Base-by-base conservation (phyloP, 306 rosid genomes). In the Casuarina glauca region DNA sequence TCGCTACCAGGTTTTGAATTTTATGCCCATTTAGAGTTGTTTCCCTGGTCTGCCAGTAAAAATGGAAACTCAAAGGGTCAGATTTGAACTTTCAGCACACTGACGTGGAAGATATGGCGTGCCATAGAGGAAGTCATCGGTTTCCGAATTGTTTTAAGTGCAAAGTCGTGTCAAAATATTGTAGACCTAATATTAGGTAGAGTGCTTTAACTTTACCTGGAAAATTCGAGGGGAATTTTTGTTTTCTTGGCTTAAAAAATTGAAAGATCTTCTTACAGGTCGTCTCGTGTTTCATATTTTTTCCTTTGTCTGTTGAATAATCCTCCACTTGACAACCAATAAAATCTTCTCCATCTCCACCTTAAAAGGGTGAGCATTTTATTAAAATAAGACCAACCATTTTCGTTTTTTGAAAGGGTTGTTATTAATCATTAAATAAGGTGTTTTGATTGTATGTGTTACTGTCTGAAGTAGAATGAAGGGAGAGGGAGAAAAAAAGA, bases 151-250 rank as follows among this genome's bases (percentile, higher is more conserved):
- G 9, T 6, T 9, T 46, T 6, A 7, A 44, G 9, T 46, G 9
- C 9, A 11, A 46, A 78, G 82, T 82, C 67, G 71, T 74, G 80
- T 64, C 74, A 75, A 81, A 79, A 36, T 75, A 69, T 26, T 41
- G 39, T 68, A 58, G 81, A 77, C 82, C 54, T 49, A 43, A 83
- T 50, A 81, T 88, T 90, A 88, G 90, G 91, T 87, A 61, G 35
- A 82, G 76, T 80, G 83, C 73, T 87, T 72, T 78, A 86, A 88
- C 86, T 83, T 75, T 69, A 61, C 71, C 86, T 81, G 60, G 10
- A 86, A 84, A 87, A 74, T 81, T 78, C 76, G 79, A 83, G 88
- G 80, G 80, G 86, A 86, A 83, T 80, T 81, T 75, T 89, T 84
- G 85, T 86, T 89, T 89, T 75, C 42, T 39, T 88, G 62, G 81